phyloP scores from a whole-genome alignment of 1,284 basidiomycete species.

The Gymnopus androsaceus region DNA sequence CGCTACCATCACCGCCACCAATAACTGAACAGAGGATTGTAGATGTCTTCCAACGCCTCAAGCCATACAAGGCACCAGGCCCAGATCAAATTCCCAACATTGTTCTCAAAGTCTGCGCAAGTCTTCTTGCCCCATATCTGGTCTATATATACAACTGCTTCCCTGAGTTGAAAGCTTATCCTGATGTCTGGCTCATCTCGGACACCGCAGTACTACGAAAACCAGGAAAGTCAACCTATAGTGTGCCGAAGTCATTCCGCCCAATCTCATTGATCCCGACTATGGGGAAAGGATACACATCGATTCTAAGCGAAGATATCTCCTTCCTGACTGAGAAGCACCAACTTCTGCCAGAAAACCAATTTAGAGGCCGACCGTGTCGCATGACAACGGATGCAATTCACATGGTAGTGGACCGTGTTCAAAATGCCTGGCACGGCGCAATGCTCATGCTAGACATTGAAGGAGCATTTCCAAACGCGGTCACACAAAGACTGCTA shows the following conservation, averaged over 20 bases:
- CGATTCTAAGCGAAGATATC: constrained; percentile 25
- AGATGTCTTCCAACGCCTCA: constrained; percentile 18
- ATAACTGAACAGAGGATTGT: constrained; percentile 28
- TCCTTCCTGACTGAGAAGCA: constrained; percentile 24
- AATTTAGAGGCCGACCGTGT: constrained; percentile 30
- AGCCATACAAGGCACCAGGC: constrained; percentile 27
- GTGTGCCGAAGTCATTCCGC: constrained; percentile 26
- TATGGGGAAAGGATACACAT: constrained; percentile 27
- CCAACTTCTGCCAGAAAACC: constrained; percentile 23
- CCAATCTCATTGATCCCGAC: constrained; percentile 31
- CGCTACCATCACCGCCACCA: constrained; percentile 17
- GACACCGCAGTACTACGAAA: constrained; percentile 25
- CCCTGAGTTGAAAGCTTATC: constrained; percentile 12
- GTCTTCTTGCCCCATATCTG: not conserved
- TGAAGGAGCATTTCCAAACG: constrained; percentile 36
- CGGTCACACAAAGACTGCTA: constrained; percentile 24
- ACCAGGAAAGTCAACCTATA: constrained; percentile 28
- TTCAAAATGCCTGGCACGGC: constrained; percentile 27
- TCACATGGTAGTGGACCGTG: constrained; percentile 22
- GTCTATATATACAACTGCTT: not conserved
- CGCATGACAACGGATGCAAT: constrained; percentile 28
- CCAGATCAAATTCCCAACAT: constrained; percentile 27
- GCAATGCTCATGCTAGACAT: constrained; percentile 31
- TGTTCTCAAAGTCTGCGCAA: constrained; percentile 15
- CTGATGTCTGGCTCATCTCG: constrained; percentile 19